These are phyloP conservation scores for Cucurbita maxima DNA, from an alignment of 306 rosid species.

Conservation along the genomic window DNA sequence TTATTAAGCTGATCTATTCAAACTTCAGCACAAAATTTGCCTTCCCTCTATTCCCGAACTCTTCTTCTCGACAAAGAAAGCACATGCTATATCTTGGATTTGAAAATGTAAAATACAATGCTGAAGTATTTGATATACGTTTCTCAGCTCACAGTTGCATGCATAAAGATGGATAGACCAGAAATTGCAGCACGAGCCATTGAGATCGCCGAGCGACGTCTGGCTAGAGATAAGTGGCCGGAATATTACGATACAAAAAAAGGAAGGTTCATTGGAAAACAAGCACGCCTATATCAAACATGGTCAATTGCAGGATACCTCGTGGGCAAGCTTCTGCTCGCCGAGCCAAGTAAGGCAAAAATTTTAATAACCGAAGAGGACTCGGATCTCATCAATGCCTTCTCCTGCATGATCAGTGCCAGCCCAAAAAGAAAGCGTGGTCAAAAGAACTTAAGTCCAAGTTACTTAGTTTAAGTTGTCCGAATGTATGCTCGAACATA, in stretches of 20 bases:
- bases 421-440: slow-evolving; percentile 62
- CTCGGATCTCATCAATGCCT: slow-evolving; percentile 61
- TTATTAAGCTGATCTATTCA: not conserved
- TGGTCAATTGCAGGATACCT: slow-evolving; percentile 85
- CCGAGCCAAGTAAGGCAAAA: slow-evolving; percentile 59
- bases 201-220: slow-evolving; percentile 42
- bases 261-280: slow-evolving; percentile 61
- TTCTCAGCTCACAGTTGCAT: slow-evolving; percentile 71
- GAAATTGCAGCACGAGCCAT: slow-evolving; percentile 61
- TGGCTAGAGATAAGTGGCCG: slow-evolving; percentile 70
- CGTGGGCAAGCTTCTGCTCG: slow-evolving; percentile 50
- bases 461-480: slow-evolving; percentile 41
- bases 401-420: slow-evolving; percentile 39
- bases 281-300: slow-evolving; percentile 52
- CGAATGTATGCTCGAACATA: not conserved
- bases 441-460: slow-evolving; percentile 33
- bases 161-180: slow-evolving; percentile 75
- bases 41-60: not conserved
- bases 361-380: slow-evolving; percentile 64
- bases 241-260: slow-evolving; percentile 68
- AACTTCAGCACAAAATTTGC: not conserved
- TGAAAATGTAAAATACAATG: not conserved
- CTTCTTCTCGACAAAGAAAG: not conserved
- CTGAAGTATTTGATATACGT: slow-evolving; percentile 4
- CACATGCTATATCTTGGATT: not conserved